These are phyloP conservation scores for Trametes cinnabarina DNA, from an alignment of 768 basidiomycete genomes.

Conservation along the genomic window DNA sequence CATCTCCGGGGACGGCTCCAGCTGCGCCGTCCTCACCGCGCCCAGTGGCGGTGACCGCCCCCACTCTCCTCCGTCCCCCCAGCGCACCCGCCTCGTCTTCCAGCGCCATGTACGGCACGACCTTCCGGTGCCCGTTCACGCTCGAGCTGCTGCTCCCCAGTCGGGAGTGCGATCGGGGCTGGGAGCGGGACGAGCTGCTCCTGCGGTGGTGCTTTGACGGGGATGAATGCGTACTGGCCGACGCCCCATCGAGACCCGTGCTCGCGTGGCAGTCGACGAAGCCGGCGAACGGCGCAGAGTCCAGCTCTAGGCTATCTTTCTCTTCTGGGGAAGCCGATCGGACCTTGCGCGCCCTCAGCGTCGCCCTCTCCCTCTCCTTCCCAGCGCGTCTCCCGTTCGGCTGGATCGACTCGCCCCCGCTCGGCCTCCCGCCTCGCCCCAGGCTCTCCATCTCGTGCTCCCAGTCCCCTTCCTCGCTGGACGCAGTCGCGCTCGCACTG, in stretches of 20 bases:
- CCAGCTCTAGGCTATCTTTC: constrained; percentile 16
- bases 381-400: no score
- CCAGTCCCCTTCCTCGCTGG: constrained; percentile 28
- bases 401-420: no score
- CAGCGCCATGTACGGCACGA: not conserved
- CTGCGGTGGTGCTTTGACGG: not conserved
- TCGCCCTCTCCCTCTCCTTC: not conserved
- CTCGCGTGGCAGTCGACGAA: not conserved
- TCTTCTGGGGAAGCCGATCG: not conserved
- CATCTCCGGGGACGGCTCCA: constrained; percentile 32
- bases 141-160: not conserved
- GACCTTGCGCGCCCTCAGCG: not conserved
- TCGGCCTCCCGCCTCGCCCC: not conserved
- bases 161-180: not conserved
- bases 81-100: not conserved
- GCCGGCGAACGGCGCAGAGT: constrained; percentile 3
- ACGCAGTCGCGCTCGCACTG: constrained; percentile 23
- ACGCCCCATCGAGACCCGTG: no score
- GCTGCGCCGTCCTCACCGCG: constrained; percentile 28
- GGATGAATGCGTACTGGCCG: not conserved
- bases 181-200: constrained; percentile 5
- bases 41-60: not conserved
- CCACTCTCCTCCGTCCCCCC: not conserved
- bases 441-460: constrained; percentile 31
- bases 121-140: not conserved